Evolutionary conservation across 306 rosid species (phyloP).

Genomic region (Mucuna pruriens): DNA sequence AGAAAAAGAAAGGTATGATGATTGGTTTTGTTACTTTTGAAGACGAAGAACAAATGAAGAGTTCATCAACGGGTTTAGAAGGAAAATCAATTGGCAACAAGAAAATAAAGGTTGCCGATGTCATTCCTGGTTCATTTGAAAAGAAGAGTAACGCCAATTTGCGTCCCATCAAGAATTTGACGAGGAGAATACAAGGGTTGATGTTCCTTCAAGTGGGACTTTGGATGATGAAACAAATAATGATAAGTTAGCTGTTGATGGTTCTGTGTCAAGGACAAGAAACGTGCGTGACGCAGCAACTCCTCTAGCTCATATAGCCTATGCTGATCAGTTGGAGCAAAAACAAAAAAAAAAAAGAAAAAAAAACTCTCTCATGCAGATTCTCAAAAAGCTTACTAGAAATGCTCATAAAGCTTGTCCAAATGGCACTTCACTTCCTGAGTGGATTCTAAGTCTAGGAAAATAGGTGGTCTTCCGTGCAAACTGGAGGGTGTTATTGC

Average conservation of each 20-base stretch:
- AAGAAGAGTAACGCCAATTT: constrained; percentile 55
- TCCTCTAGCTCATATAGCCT: constrained; percentile 89
- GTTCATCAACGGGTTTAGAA: constrained; percentile 60
- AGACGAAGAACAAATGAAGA: constrained; percentile 69
- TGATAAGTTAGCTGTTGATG: constrained; percentile 45
- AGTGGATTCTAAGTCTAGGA: constrained; percentile 89
- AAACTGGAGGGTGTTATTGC: constrained; percentile 79
- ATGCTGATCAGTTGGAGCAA: constrained; percentile 86
- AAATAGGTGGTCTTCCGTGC: constrained; percentile 95
- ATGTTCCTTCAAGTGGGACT: constrained; percentile 45
- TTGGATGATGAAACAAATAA: constrained; percentile 51
- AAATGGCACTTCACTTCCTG: constrained; percentile 73
- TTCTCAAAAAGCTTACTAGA: constrained; percentile 82
- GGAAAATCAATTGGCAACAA: constrained; percentile 74
- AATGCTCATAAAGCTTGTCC: constrained; percentile 96
- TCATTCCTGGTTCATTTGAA: constrained; percentile 70
- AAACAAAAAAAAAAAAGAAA: no score
- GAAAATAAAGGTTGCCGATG: constrained; percentile 73
- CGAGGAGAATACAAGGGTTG: constrained; percentile 41
- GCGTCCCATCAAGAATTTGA: constrained; percentile 23
- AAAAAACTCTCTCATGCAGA: constrained; percentile 68
- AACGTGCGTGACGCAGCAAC: constrained; percentile 73
- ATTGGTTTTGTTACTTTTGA: constrained; percentile 76
- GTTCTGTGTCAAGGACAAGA: constrained; percentile 63
- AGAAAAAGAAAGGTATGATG: constrained; percentile 89